Percentiles rank a stretch among this genome's conserved stretches.
Evolutionary conservation across 257 asterid genomes (phyloP).

Genomic region (Nicotiana obtusifolia): DNA sequence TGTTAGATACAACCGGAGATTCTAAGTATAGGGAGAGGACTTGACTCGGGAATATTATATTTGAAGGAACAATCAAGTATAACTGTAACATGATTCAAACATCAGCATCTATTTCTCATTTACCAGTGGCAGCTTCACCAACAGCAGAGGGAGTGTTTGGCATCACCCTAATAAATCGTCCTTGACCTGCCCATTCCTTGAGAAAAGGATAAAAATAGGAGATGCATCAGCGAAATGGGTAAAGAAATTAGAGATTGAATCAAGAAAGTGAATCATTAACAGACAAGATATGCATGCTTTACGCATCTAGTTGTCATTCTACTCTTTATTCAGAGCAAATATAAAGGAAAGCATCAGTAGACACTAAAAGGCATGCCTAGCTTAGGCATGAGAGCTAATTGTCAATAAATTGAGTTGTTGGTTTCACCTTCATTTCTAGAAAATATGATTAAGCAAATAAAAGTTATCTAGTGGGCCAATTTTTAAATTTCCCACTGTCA

Average conservation of each 20-base stretch:
- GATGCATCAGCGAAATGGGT: conserved; percentile 3
- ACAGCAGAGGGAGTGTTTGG: conserved; percentile 95
- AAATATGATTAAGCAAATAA: conserved; percentile 2
- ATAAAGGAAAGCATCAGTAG: not conserved
- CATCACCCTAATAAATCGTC: conserved; percentile 79
- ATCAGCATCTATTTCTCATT: not conserved
- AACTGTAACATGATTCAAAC: not conserved
- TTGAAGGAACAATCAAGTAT: not conserved
- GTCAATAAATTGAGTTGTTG: not conserved
- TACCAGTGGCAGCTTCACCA: conserved; percentile 92
- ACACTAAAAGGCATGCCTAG: not conserved
- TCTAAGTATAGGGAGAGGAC: not conserved
- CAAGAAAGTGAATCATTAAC: not conserved
- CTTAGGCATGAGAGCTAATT: not conserved
- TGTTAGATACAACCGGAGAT: not conserved
- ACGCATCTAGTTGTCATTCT: not conserved
- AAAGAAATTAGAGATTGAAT: not conserved
- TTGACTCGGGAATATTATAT: not conserved
- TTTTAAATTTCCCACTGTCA: not conserved
- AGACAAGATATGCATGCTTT: not conserved
- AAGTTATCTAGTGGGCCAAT: not conserved
- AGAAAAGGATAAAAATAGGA: conserved; percentile 9
- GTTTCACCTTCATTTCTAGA: not conserved
- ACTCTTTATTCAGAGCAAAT: not conserved
- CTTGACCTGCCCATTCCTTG: conserved; percentile 86